Evolutionary conservation across 805 yeast genomes (phyloP).

Genomic region (Naumovozyma baii): DNA sequence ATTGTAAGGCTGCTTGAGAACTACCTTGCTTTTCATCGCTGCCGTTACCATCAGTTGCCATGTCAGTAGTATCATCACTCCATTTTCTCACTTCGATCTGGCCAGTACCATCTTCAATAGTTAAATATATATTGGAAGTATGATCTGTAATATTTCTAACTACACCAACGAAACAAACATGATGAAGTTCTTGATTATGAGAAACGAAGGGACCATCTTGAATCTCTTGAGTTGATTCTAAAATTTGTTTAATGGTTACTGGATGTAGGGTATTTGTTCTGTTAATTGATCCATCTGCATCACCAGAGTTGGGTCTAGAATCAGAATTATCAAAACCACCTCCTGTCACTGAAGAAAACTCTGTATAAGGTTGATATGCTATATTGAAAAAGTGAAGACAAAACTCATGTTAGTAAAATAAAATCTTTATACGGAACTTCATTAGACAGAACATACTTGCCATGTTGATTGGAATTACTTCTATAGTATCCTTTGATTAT

Average conservation of each 20-base stretch:
- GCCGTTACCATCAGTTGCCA: conserved; percentile 25
- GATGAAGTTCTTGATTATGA: conserved; percentile 50
- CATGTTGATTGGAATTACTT: conserved; percentile 4
- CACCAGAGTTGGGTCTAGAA: conserved; percentile 18
- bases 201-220: conserved; percentile 61
- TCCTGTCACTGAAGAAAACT: conserved; percentile 25
- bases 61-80: conserved; percentile 37
- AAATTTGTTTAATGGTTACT: conserved; percentile 64
- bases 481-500: too few relatives aligned
- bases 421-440: neutral
- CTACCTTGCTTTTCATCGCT: conserved; percentile 13
- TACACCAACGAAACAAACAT: conserved; percentile 60
- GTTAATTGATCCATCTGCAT: conserved; percentile 10
- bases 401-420: conserved; percentile 3
- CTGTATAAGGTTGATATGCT: conserved; percentile 28
- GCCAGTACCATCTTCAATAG: conserved; percentile 76
- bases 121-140: conserved; percentile 45
- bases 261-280: conserved; percentile 40
- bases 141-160: conserved; percentile 54
- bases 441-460: conserved; percentile 12
- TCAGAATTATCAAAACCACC: conserved; percentile 27
- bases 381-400: conserved; percentile 3
- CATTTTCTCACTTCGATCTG: conserved; percentile 55
- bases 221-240: conserved; percentile 47
- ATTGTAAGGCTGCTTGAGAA: conserved; percentile 29